These are phyloP conservation scores for Cercospora beticola DNA, from an alignment of 2,329 filamentous ascomycete species.

Conservation along the genomic window DNA sequence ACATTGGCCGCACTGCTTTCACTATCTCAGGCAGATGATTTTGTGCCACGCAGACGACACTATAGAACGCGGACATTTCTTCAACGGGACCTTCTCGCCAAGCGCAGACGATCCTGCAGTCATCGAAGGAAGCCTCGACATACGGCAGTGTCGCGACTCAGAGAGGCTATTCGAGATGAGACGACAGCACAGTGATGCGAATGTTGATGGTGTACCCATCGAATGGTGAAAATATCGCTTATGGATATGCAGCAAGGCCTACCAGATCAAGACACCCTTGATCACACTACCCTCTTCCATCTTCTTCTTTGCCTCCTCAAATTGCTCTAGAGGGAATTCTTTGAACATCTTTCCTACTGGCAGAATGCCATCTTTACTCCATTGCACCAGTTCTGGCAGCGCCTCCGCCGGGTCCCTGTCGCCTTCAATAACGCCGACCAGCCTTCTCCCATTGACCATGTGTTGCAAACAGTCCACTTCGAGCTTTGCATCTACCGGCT, in stretches of 20 bases:
- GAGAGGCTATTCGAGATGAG: constrained; percentile 7
- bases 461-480: constrained; percentile 41
- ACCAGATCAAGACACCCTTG: constrained; percentile 45
- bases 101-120: constrained; percentile 1
- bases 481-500: constrained; percentile 42
- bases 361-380: constrained; percentile 46
- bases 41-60: constrained; percentile 17
- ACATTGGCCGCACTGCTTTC: constrained; percentile 17
- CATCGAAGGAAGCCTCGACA: constrained; percentile 2
- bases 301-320: constrained; percentile 37
- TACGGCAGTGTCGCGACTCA: constrained; percentile 7
- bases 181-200: constrained; percentile 4
- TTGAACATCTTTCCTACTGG: constrained; percentile 46
- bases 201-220: constrained; percentile 4
- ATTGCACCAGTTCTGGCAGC: constrained; percentile 47
- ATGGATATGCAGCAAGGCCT: not conserved
- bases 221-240: not conserved
- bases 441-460: constrained; percentile 47
- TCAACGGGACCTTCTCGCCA: constrained; percentile 7
- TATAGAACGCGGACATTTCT: constrained; percentile 8
- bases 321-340: constrained; percentile 42
- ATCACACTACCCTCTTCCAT: constrained; percentile 41
- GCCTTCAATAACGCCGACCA: constrained; percentile 49
- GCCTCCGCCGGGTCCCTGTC: constrained; percentile 43
- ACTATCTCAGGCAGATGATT: constrained; percentile 11